phyloP scores from a whole-genome alignment of 2,329 filamentous ascomycete genomes.

The Dactylellina cionopaga region DNA sequence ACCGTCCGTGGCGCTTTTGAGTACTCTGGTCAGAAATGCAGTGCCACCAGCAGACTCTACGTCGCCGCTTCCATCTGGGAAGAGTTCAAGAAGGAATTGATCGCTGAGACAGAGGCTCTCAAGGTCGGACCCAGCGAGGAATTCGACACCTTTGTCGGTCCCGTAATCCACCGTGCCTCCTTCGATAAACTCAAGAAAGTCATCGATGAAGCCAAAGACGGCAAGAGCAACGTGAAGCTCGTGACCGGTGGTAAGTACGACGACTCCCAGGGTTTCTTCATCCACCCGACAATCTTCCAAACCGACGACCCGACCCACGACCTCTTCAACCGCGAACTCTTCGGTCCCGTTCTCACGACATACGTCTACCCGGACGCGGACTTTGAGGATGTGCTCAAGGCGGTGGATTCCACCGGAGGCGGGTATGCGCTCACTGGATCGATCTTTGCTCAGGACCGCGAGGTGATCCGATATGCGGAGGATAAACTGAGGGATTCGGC shows the following conservation, averaged over 20 bases:
- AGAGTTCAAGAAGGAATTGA: constrained; percentile 73
- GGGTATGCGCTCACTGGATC: constrained; percentile 82
- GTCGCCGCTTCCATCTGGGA: constrained; percentile 77
- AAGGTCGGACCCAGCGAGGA: constrained; percentile 75
- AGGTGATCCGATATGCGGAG: constrained; percentile 74
- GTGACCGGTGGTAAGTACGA: constrained; percentile 81
- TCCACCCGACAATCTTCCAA: constrained; percentile 83
- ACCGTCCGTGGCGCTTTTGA: constrained; percentile 89
- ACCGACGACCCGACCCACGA: constrained; percentile 78
- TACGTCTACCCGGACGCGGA: constrained; percentile 79
- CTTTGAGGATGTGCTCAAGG: constrained; percentile 60
- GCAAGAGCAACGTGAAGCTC: constrained; percentile 71
- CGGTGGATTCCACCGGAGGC: constrained; percentile 62
- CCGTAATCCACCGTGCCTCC: constrained; percentile 82
- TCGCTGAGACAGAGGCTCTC: constrained; percentile 75
- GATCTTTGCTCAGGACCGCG: constrained; percentile 76
- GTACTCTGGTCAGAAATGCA: constrained; percentile 92
- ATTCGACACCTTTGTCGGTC: constrained; percentile 82
- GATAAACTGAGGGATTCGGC: constrained; percentile 76
- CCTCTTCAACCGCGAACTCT: constrained; percentile 80
- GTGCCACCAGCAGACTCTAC: constrained; percentile 82
- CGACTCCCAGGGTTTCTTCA: constrained; percentile 80
- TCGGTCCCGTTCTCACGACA: constrained; percentile 78
- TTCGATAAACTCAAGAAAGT: constrained; percentile 82
- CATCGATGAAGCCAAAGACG: constrained; percentile 80